phyloP scores from a whole-genome alignment of 1,284 basidiomycete genomes.

The Papiliotrema fonsecae region DNA sequence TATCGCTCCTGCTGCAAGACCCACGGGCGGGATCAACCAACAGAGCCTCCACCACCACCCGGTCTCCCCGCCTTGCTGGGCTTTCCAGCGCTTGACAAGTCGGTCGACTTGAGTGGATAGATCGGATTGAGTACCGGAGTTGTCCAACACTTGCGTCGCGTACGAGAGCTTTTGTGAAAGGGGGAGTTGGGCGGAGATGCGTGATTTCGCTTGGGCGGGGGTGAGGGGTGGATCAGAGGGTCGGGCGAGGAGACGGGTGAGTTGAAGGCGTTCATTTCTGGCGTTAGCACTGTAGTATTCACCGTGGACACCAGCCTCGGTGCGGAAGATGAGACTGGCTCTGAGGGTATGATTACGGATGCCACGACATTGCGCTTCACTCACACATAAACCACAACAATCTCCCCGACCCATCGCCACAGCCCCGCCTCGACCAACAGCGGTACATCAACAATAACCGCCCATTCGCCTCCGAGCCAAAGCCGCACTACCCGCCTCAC shows the following conservation, averaged over 20 bases:
- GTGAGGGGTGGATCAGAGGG: slow-evolving; percentile 56
- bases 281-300: not conserved
- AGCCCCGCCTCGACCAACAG: slow-evolving; percentile 84
- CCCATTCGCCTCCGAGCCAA: slow-evolving; percentile 73
- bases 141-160: slow-evolving; percentile 84
- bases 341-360: too few species aligned
- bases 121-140: slow-evolving; percentile 69
- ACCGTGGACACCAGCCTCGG: too few species aligned
- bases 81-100: slow-evolving; percentile 59
- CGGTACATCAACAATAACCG: slow-evolving; percentile 89
- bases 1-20: slow-evolving; percentile 46
- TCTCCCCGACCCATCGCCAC: slow-evolving; percentile 76
- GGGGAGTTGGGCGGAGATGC: slow-evolving; percentile 75
- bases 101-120: slow-evolving; percentile 64
- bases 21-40: slow-evolving; percentile 79
- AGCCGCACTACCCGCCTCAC: slow-evolving; percentile 61
- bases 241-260: slow-evolving; percentile 69
- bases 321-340: not conserved
- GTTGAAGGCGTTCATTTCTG: slow-evolving; percentile 57
- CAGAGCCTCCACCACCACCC: slow-evolving; percentile 61
- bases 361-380: too few species aligned
- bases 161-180: slow-evolving; percentile 73
- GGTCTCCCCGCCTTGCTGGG: slow-evolving; percentile 52
- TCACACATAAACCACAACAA: slow-evolving; percentile 73
- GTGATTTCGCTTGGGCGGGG: slow-evolving; percentile 56